Evolutionary conservation across 768 basidiomycete species (phyloP), one percentile per base, ranked within the genome.

Genomic region (Lanmaoa pseudosensibilis): DNA sequence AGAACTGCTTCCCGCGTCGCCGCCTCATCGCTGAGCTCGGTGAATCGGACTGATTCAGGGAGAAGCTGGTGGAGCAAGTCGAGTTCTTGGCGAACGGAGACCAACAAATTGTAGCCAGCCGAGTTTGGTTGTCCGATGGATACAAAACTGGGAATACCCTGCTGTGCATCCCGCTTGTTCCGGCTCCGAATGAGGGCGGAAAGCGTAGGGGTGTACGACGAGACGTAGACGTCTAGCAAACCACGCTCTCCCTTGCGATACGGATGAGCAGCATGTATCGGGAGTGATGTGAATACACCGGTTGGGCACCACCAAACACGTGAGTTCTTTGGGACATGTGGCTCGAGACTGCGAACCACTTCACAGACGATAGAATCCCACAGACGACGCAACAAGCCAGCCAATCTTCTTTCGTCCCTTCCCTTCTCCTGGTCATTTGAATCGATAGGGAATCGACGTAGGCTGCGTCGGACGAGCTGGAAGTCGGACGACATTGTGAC

Each of bases 301-400:
- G 65, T 69, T 12, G 71, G 71, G 43, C 68, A 72, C 70, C 71
- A 72, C 71, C 70, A 72, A 9, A 62, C 57, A 5, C 63, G 60
- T 32, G 65, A 67, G 34, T 57, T 49, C 44, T 37, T 54, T 8
- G 52, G 55, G 19, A 38, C 50, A 2, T 52, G 51, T 5, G 36
- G 56, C 32, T 54, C 47, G n/a, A 73, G 63, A 38, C 44, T 15
- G 23, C 56, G 37, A 7, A 63, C 61, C 3, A 73, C 59, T 3
- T 60, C 58, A 25, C 46, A 19, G 16, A 69, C 63, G 32, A 72
- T 46, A 3, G 25, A n/a, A 6, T 61, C 38, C 69, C 69, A 72
- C 10, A 73, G 39, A 8, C 45, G 16, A 27, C 60, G 57, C 43
- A 73, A 50, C 18, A 64, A 23, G 18, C 1, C 2, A 21, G 44